These are phyloP conservation scores for Penicillium freii DNA, from an alignment of 2,329 filamentous ascomycete genomes.

Conservation along the genomic window DNA sequence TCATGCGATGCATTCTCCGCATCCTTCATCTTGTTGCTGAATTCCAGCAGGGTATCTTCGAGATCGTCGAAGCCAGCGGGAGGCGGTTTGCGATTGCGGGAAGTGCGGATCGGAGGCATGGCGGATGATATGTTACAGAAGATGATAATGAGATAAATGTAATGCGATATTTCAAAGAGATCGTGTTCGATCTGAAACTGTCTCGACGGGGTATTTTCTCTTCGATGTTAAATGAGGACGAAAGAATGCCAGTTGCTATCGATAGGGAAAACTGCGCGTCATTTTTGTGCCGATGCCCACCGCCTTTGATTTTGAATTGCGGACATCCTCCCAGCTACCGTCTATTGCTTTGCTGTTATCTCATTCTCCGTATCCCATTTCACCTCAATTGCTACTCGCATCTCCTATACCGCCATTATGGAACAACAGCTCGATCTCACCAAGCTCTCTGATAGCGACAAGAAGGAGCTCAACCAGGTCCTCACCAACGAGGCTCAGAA, in stretches of 20 bases:
- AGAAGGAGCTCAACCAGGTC: constrained; percentile 83
- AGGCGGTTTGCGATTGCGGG: constrained; percentile 61
- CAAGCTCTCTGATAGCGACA: constrained; percentile 76
- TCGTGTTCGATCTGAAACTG: too few species aligned
- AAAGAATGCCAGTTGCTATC: background rate
- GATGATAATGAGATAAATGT: background rate
- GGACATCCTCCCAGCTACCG: background rate
- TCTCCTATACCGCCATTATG: constrained; percentile 27
- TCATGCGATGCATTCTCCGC: constrained; percentile 83
- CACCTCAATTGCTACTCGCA: background rate
- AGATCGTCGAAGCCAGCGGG: constrained; percentile 67
- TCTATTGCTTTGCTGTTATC: constrained; percentile 1
- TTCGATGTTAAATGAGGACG: background rate
- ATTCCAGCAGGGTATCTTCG: constrained; percentile 66
- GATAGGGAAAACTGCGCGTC: constrained; percentile 16
- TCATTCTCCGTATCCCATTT: background rate
- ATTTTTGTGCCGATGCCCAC: constrained; percentile 29
- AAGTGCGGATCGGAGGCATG: constrained; percentile 63
- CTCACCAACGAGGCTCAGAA: constrained; percentile 82
- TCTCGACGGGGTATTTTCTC: background rate
- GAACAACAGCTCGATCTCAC: constrained; percentile 60
- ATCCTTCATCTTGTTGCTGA: constrained; percentile 68
- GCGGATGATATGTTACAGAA: constrained; percentile 2
- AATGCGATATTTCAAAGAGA: background rate
- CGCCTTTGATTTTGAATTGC: constrained; percentile 28